Evolutionary conservation across 352 stramenopile genomes (phyloP).

Genomic region (Globisporangium echinulatum): DNA sequence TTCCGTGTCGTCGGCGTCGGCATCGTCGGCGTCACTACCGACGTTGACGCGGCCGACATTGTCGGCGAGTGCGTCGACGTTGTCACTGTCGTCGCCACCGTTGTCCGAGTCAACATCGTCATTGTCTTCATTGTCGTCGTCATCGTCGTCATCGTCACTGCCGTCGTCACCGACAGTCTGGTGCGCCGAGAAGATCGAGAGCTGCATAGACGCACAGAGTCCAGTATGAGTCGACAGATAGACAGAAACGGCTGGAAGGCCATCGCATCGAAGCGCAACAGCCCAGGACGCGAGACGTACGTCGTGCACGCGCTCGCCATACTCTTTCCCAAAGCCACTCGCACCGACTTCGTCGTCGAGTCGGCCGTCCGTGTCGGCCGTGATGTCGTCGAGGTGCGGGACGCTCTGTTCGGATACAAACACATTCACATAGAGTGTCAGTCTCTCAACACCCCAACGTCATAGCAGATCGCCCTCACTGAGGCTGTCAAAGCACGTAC

Average conservation of each 20-base stretch:
- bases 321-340: conserved; percentile 78
- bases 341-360: conserved; percentile 70
- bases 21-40: conserved; percentile 18
- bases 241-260: no score
- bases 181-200: conserved; percentile 81
- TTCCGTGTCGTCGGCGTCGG: conserved; percentile 22
- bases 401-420: conserved; percentile 23
- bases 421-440: conserved; percentile 6
- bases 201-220: conserved; percentile 20
- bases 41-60: conserved; percentile 29
- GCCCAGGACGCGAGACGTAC: conserved; percentile 20
- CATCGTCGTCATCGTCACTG: conserved; percentile 36
- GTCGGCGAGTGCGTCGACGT: conserved; percentile 30
- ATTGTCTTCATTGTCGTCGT: conserved; percentile 23
- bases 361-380: conserved; percentile 46
- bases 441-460: background rate
- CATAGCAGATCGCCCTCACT: conserved; percentile 10
- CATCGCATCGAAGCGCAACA: no score
- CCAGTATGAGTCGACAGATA: no score
- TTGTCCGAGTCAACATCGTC: conserved; percentile 29
- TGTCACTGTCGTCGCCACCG: conserved; percentile 23
- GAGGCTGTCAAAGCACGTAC: conserved; percentile 38
- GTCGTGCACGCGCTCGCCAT: conserved; percentile 61
- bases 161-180: conserved; percentile 31
- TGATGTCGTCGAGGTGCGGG: conserved; percentile 60